Conservation (phyloP, 805 yeast genomes). For the Cephaloascus fragrans region DNA sequence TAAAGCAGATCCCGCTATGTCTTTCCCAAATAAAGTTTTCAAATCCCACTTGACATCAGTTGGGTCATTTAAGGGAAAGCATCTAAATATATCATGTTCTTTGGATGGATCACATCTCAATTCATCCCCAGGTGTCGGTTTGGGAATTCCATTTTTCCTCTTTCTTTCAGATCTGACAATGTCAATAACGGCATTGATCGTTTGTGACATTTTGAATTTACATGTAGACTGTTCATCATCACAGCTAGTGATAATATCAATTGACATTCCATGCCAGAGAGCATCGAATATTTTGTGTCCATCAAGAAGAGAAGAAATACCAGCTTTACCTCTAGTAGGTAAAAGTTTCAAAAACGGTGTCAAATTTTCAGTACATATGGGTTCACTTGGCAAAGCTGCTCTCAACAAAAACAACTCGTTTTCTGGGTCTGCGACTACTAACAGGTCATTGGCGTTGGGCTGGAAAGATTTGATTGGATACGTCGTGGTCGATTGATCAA, state of each 20-base stretch:
- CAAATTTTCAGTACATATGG: conserved; percentile 92
- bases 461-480: conserved; percentile 39
- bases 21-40: conserved; percentile 59
- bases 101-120: conserved; percentile 66
- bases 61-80: conserved; percentile 66
- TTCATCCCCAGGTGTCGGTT: conserved; percentile 62
- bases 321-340: conserved; percentile 89
- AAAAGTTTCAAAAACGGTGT: conserved; percentile 86
- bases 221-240: conserved; percentile 22
- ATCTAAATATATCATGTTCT: conserved; percentile 49
- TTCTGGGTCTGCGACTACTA: conserved; percentile 12
- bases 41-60: conserved; percentile 41
- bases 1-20: conserved; percentile 54
- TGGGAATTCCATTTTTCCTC: conserved; percentile 61
- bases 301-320: conserved; percentile 73
- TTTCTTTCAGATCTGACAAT: conserved; percentile 56
- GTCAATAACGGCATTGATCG: conserved; percentile 65
- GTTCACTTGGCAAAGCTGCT: conserved; percentile 90
- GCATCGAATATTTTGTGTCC: conserved; percentile 90
- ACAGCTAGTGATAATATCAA: conserved; percentile 62
- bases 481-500: conserved; percentile 72
- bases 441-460: conserved; percentile 12
- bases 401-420: conserved; percentile 50
- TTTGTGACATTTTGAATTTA: conserved; percentile 46
- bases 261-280: conserved; percentile 88